Evolutionary conservation across 73 alveolate genomes (phyloP).

Genomic region (Uronychia binucleata): DNA sequence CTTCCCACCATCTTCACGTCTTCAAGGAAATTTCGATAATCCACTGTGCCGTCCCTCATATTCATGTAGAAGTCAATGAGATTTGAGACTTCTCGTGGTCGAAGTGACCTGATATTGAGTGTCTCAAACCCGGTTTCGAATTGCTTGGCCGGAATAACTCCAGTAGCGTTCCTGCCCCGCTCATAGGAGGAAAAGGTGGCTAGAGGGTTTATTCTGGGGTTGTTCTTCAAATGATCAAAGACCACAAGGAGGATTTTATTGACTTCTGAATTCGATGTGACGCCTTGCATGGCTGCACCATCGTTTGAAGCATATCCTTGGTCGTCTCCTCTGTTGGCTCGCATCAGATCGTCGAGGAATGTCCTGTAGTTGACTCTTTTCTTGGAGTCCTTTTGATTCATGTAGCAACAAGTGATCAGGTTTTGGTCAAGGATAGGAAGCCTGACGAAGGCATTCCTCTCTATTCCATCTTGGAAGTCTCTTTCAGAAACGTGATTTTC

Average conservation of each 20-base stretch:
- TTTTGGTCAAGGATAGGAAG: background rate
- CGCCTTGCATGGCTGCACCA: background rate
- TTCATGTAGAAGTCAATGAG: background rate
- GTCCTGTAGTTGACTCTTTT: background rate
- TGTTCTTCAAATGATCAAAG: background rate
- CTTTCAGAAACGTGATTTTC: background rate
- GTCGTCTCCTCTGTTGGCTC: background rate
- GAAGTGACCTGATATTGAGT: background rate
- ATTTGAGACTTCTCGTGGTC: background rate
- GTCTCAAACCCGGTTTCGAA: background rate
- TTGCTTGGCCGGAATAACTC: background rate
- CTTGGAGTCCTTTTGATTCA: background rate
- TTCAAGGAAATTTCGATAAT: background rate
- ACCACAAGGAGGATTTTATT: too few species aligned
- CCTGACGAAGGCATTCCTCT: background rate
- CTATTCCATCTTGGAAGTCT: background rate
- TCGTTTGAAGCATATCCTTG: background rate
- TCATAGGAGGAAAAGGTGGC: background rate
- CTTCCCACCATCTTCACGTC: background rate
- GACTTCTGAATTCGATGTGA: background rate
- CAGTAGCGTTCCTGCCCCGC: background rate
- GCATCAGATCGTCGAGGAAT: background rate
- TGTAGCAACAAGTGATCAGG: background rate
- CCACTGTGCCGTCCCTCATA: background rate
- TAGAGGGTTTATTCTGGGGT: background rate